A percentile compares a stretch with the other conserved stretches of the same genome.
Conservation (phyloP, 495 filamentous ascomycete genomes). For the Neurospora tetraspora region DNA sequence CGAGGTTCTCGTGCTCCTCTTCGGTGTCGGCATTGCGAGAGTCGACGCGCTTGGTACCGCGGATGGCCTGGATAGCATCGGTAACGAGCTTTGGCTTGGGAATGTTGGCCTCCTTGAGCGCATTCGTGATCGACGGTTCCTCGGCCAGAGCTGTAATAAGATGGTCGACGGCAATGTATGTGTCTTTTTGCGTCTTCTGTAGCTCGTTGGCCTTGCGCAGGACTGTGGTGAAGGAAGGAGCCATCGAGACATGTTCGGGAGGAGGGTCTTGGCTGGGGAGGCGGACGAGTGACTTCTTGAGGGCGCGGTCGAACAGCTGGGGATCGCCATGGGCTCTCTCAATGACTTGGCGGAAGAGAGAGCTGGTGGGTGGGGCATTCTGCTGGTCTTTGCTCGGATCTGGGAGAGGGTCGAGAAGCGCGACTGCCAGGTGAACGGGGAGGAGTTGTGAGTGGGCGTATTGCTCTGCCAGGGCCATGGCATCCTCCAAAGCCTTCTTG, state of each 20-base stretch:
- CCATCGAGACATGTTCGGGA: constrained; percentile 72
- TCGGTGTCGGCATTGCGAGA: constrained; percentile 90
- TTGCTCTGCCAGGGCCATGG: constrained; percentile 70
- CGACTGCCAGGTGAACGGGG: constrained; percentile 79
- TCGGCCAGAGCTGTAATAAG: constrained; percentile 76
- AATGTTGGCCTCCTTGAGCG: constrained; percentile 77
- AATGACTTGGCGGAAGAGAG: constrained; percentile 86
- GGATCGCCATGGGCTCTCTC: constrained; percentile 89
- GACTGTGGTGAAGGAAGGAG: constrained; percentile 71
- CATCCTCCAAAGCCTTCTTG: constrained; percentile 76
- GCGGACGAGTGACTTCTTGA: constrained; percentile 87
- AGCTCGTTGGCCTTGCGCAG: constrained; percentile 78
- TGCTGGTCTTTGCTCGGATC: constrained; percentile 72
- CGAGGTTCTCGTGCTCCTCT: constrained; percentile 82
- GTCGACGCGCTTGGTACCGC: constrained; percentile 84
- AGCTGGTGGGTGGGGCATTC: constrained; percentile 48
- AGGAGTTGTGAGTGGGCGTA: constrained; percentile 84
- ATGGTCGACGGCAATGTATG: constrained; percentile 88
- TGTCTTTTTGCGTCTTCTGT: constrained; percentile 92
- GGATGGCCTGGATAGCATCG: constrained; percentile 75
- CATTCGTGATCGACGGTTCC: constrained; percentile 60
- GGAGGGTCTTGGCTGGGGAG: constrained; percentile 90
- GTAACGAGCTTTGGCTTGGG: constrained; percentile 87
- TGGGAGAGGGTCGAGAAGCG: constrained; percentile 72
- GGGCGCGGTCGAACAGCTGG: constrained; percentile 72